Evolutionary conservation across 2,329 filamentous ascomycete genomes (phyloP).

Genomic region (Monosporascus sp.): DNA sequence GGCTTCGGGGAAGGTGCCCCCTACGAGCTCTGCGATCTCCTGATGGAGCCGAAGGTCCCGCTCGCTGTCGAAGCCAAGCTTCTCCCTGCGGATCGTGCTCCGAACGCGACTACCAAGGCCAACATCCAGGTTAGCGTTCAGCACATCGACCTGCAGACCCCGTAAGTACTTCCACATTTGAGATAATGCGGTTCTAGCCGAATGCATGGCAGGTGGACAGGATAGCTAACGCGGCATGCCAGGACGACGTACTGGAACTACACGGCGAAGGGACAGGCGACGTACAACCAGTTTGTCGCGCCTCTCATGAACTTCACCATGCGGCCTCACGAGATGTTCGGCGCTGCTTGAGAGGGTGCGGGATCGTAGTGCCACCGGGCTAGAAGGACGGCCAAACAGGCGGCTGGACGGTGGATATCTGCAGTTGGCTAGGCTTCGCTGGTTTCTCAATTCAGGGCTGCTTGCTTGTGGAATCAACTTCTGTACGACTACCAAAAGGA

Average conservation of each 20-base stretch:
- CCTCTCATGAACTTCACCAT: slow-evolving; percentile 25
- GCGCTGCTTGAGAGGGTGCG: slow-evolving; percentile 14
- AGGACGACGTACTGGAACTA: slow-evolving; percentile 29
- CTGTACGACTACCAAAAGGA: background rate
- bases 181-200: background rate
- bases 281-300: slow-evolving; percentile 21
- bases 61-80: slow-evolving; percentile 26
- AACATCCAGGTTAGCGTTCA: slow-evolving; percentile 27
- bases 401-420: background rate
- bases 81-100: slow-evolving; percentile 14
- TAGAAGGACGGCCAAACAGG: background rate
- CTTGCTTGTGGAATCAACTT: background rate
- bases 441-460: too few relatives aligned
- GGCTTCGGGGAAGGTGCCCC: slow-evolving; percentile 22
- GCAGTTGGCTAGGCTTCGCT: background rate
- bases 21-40: slow-evolving; percentile 21
- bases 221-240: slow-evolving; percentile 7
- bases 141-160: slow-evolving; percentile 22
- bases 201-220: background rate
- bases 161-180: slow-evolving; percentile 11
- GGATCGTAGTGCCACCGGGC: background rate
- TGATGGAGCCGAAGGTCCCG: slow-evolving; percentile 15
- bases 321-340: slow-evolving; percentile 21
- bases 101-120: slow-evolving; percentile 13
- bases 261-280: slow-evolving; percentile 22